Evolutionary conservation across 2,329 filamentous ascomycete genomes (phyloP).

Genomic region (Aplosporella prunicola): DNA sequence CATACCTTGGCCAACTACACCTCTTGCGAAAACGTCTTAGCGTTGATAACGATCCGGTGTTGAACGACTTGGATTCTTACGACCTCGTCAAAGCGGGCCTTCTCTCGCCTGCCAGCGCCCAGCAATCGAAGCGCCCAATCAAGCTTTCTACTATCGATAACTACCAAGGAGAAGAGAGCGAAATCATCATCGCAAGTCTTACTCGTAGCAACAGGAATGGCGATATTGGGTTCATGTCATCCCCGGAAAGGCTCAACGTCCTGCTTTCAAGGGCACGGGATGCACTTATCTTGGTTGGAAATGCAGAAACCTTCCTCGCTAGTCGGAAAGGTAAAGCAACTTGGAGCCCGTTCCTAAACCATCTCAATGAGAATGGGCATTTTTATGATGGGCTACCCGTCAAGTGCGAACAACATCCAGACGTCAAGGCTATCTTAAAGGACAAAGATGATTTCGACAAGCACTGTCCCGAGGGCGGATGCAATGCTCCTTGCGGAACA

Average conservation of each 20-base stretch:
- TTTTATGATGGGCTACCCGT: constrained; percentile 34
- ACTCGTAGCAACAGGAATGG: constrained; percentile 54
- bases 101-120: constrained; percentile 43
- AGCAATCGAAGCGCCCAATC: constrained; percentile 44
- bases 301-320: constrained; percentile 55
- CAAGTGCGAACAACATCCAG: constrained; percentile 31
- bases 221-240: constrained; percentile 62
- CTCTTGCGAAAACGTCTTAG: constrained; percentile 46
- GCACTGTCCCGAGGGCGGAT: constrained; percentile 61
- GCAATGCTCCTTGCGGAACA: constrained; percentile 46
- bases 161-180: constrained; percentile 68
- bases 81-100: constrained; percentile 56
- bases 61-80: constrained; percentile 59
- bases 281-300: constrained; percentile 59
- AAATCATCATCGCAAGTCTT: constrained; percentile 60
- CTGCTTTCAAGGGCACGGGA: constrained; percentile 58
- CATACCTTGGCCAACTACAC: constrained; percentile 60
- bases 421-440: constrained; percentile 38
- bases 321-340: constrained; percentile 47
- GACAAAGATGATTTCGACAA: constrained; percentile 49
- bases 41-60: constrained; percentile 50
- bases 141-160: constrained; percentile 67
- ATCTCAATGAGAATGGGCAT: constrained; percentile 40
- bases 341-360: constrained; percentile 51
- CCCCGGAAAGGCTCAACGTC: constrained; percentile 60